Evolutionary conservation across 164 flowering plant species (phyloP).

Genomic region (Magnolia officinalis): DNA sequence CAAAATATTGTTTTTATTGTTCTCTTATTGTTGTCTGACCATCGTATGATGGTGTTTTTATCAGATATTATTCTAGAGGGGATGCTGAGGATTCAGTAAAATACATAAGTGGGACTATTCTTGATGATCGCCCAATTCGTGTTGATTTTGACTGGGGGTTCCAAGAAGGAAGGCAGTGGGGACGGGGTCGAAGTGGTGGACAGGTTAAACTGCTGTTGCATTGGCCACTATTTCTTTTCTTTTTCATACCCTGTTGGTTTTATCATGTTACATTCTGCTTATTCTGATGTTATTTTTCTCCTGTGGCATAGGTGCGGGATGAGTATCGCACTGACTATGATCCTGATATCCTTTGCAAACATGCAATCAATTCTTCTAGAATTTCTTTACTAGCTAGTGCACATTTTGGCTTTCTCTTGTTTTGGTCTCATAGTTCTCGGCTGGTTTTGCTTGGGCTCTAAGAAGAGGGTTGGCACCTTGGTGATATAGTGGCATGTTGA

Average conservation of each 20-base stretch:
- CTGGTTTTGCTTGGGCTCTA: not conserved
- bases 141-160: slow-evolving; percentile 99
- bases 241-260: not conserved
- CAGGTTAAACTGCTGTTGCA: slow-evolving; percentile 43
- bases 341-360: slow-evolving; percentile 87
- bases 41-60: not conserved
- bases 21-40: not conserved
- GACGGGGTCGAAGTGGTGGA: slow-evolving; percentile 98
- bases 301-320: slow-evolving; percentile 75
- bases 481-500: too few relatives aligned
- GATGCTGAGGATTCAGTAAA: slow-evolving; percentile 93
- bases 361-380: not conserved
- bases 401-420: not conserved
- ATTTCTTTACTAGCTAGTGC: not conserved
- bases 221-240: not conserved
- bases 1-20: not conserved
- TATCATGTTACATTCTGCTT: not conserved
- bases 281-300: not conserved
- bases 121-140: slow-evolving; percentile 93
- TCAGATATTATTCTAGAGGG: slow-evolving; percentile 87
- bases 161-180: slow-evolving; percentile 98
- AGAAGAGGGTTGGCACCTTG: too few relatives aligned
- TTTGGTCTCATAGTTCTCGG: not conserved
- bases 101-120: slow-evolving; percentile 93
- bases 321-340: slow-evolving; percentile 98